Base-by-base conservation (phyloP, 2,329 filamentous ascomycete species). In the Orbilia quercus region DNA sequence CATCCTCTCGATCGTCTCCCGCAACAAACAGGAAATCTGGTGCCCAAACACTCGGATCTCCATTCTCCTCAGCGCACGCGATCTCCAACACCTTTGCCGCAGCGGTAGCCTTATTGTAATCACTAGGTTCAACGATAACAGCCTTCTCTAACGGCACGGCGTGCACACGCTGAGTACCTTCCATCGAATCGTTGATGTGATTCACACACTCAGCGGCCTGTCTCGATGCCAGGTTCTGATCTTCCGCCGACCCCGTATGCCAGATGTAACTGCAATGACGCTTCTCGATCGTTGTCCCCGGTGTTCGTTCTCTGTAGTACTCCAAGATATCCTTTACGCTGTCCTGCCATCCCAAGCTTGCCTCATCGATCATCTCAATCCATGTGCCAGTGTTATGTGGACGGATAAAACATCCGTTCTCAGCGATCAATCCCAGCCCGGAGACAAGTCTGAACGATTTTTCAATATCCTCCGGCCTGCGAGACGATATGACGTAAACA, bases 141-240 rank as follows among this genome's bases (percentile, higher is more conserved):
- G 89, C 90, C 31, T 91, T 88, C 65, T 95, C 91, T 12, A 91
- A 84, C 1, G 91, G 89, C 16, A 96, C 87, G 3, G 94, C 94
- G 78, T 92, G 91, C 2, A 98, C 90, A 31, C 88, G 86, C 81
- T 96, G 91, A 63, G 86, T 87, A 31, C 25, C 55, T 79, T 92
- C 89, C 79, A 92, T 96, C 0, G 92, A 91, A 79, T 96, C 93
- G 79, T 98, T 98, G 84, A 98, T 95, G 78, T 97, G 93, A 75
- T 91, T 93, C 0, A 92, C 92, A 78, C 92, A 96, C 79, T 98
- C 94, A 18, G 90, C 90, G 0, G 92, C 94, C 77, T 93, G 90
- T 18, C 92, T 88, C 67, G 86, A 85, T 0, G 93, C 93, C 22
- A 87, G 85, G 57, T 90, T 87, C 67, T 87, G 87, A 79, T 97